A percentile compares a stretch with the other conserved stretches of the same genome.
phyloP scores from a whole-genome alignment of 768 basidiomycete species.

The Gelatoporia subvermispora region DNA sequence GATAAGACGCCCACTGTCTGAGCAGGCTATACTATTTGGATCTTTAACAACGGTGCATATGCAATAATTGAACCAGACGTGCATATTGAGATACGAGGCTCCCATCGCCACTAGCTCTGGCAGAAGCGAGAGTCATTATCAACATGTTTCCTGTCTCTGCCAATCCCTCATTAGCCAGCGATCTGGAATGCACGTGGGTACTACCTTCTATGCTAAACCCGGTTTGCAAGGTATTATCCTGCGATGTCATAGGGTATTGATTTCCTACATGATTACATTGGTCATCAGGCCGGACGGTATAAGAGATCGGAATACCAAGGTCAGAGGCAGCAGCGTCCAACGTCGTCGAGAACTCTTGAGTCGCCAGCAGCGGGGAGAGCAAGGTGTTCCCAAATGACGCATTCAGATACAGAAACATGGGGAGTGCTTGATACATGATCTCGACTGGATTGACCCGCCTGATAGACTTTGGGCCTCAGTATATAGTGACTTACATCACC shows the following conservation, averaged over 20 bases:
- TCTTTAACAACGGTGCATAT: neutral
- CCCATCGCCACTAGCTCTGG: constrained; percentile 22
- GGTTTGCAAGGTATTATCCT: too few relatives aligned
- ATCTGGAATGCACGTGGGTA: too few relatives aligned
- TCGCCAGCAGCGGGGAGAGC: constrained; percentile 24
- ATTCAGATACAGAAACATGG: constrained; percentile 27
- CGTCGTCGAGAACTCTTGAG: constrained; percentile 13
- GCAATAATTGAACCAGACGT: neutral
- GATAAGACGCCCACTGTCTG: constrained; percentile 19
- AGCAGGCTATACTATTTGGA: constrained; percentile 17
- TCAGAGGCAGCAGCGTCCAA: constrained; percentile 22
- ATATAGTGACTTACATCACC: neutral
- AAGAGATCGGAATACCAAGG: constrained; percentile 13
- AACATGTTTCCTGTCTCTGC: constrained; percentile 31
- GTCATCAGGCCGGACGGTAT: too few relatives aligned
- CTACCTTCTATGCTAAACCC: too few relatives aligned
- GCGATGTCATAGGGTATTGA: too few relatives aligned
- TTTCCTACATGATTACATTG: too few relatives aligned
- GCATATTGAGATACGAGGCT: constrained; percentile 18
- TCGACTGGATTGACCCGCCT: constrained; percentile 29
- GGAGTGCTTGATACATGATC: constrained; percentile 25
- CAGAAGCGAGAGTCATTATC: constrained; percentile 25
- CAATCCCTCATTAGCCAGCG: too few relatives aligned
- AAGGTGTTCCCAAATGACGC: constrained; percentile 22
- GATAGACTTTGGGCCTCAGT: too few relatives aligned